These are phyloP conservation scores for Diplodia seriata DNA, from an alignment of 2,329 filamentous ascomycete species.

Conservation along the genomic window DNA sequence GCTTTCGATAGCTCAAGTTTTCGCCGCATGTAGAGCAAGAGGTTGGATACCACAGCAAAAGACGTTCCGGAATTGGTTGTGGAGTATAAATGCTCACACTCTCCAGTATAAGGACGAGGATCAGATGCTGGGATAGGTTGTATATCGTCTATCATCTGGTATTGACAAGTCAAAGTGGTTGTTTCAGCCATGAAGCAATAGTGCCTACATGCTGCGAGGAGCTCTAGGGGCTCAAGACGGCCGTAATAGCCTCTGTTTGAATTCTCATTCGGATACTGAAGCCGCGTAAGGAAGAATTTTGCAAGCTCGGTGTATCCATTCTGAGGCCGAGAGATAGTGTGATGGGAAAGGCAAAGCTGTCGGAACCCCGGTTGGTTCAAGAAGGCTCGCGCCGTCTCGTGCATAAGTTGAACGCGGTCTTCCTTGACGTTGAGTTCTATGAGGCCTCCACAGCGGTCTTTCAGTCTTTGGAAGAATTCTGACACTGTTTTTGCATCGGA, in stretches of 20 bases:
- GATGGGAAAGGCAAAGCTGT: not conserved
- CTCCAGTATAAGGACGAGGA: no score
- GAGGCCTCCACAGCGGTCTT: not conserved
- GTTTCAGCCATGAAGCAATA: not conserved
- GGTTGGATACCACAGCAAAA: not conserved
- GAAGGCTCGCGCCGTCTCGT: conserved; percentile 5
- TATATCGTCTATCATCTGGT: not conserved
- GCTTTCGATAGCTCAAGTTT: not conserved
- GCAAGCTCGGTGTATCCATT: conserved; percentile 18
- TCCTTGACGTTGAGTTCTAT: not conserved
- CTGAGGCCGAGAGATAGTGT: not conserved
- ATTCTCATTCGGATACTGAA: no score
- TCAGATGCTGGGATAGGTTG: not conserved
- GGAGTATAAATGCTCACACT: not conserved
- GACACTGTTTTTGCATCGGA: no score
- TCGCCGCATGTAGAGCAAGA: not conserved
- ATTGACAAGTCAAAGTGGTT: not conserved
- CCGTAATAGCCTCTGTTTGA: no score
- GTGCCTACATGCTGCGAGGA: no score
- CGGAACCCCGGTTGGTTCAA: not conserved
- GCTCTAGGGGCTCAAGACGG: no score
- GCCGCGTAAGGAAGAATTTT: not conserved
- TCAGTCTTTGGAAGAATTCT: not conserved
- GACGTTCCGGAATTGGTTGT: not conserved
- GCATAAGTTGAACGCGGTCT: not conserved